Base-by-base conservation (phyloP, 2,329 filamentous ascomycete species). In the Neonectria faginata region DNA sequence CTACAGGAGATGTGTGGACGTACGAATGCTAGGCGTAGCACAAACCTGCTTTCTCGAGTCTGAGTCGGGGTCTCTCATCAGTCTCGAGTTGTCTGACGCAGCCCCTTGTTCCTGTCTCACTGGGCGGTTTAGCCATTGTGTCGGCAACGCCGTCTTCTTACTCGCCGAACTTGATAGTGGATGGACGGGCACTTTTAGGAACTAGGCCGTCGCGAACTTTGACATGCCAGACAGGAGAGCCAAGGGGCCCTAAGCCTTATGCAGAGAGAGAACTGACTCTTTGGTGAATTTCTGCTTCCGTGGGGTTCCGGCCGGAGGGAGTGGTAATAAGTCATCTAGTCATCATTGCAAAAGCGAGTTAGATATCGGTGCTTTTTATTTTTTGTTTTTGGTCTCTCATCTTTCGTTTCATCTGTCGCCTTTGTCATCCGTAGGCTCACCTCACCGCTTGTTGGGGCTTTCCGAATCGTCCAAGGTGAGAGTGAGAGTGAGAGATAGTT, bases 241-340 rank as follows among this genome's bases (percentile, higher is more conserved):
- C n/a, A 33, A 51, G 16, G 47, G 29, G 31, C 27, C 48, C 48
- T 51, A 51, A 16, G n/a, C 48, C 48, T 51, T 33, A 51, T 20
- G 48, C 29, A 51, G 27, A 33, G 29, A 27, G 8, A 10, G 48
- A 36, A 33, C 31, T 51, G 48, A 51, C 18, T 36, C 48, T 5
- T 16, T 33, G 25, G 12, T 27, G 12, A 25, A 48, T 33, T 33
- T n/a, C 29, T 11, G 48, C 48, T 51, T 51, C 48, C 48, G 48
- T 51, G n/a, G 29, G 29, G 22, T 51, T 14, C 48, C 48, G 48
- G 31, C 14, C 2, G n/a, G 45, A 31, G n/a, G 48, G 39, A 4
- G 1, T 18, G 11, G 3, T 18, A 8, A 16, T 20, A 5, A 33
- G n/a, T 50, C 25, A 6, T 33, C 16, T 51, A n/a, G 8, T 51